Evolutionary conservation across 2,329 filamentous ascomycete species (phyloP).

Genomic region (Penicillium occitanis): DNA sequence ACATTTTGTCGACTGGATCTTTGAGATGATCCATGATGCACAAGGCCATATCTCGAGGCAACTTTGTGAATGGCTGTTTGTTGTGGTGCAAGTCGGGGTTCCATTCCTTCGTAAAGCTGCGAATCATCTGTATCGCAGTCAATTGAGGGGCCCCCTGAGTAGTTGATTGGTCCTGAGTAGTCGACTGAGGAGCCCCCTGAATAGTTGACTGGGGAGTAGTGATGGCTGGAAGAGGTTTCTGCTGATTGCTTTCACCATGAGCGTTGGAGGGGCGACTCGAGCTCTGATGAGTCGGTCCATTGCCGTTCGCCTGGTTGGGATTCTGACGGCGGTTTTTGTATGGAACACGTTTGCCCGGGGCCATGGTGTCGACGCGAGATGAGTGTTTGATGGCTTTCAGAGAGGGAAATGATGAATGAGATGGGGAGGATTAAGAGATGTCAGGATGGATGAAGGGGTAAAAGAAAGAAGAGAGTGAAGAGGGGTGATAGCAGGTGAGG

Average conservation of each 20-base stretch:
- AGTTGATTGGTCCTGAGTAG: background rate
- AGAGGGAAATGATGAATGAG: background rate
- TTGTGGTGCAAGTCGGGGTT: background rate
- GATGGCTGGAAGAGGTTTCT: background rate
- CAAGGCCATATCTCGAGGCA: conserved; percentile 13
- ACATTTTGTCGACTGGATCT: background rate
- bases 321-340: background rate
- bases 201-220: too few relatives aligned
- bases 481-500: background rate
- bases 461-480: background rate
- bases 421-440: background rate
- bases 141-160: background rate
- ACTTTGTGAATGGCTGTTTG: background rate
- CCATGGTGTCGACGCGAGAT: background rate
- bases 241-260: background rate
- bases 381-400: background rate
- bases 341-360: background rate
- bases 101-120: background rate
- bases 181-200: background rate
- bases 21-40: conserved; percentile 3
- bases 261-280: background rate
- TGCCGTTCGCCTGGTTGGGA: background rate
- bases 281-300: background rate
- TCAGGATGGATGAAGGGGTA: background rate
- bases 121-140: background rate